phyloP scores from a whole-genome alignment of 2,329 filamentous ascomycete species.

The Hypoxylon sp. region DNA sequence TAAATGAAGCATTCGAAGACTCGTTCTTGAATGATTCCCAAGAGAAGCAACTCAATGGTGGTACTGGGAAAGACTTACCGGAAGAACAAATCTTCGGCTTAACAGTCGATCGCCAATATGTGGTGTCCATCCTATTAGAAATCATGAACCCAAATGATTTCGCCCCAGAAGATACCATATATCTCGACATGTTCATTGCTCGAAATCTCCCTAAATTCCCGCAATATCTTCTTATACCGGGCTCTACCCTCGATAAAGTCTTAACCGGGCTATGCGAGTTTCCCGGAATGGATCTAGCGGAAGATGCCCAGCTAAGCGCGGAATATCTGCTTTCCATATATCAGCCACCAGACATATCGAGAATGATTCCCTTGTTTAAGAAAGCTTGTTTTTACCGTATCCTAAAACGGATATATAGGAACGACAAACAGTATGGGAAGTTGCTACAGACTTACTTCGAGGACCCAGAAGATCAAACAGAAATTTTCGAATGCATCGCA shows the following conservation, averaged over 20 bases:
- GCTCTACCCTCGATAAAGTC: conserved; percentile 85
- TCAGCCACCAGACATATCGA: conserved; percentile 85
- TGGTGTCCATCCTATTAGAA: conserved; percentile 90
- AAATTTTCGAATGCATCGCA: conserved; percentile 83
- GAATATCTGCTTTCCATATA: conserved; percentile 96
- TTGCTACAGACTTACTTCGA: conserved; percentile 88
- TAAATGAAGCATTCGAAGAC: conserved; percentile 98
- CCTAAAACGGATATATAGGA: conserved; percentile 87
- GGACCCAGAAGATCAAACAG: conserved; percentile 81
- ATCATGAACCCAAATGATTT: conserved; percentile 88
- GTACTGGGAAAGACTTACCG: conserved; percentile 65
- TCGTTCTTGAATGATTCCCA: conserved; percentile 87
- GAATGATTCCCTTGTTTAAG: conserved; percentile 82
- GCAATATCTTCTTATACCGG: conserved; percentile 92
- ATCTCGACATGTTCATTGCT: conserved; percentile 98
- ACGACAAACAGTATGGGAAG: conserved; percentile 83
- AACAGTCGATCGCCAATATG: conserved; percentile 90
- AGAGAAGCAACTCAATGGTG: conserved; percentile 72
- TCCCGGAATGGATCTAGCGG: conserved; percentile 82
- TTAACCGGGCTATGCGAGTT: conserved; percentile 88
- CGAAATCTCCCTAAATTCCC: conserved; percentile 96
- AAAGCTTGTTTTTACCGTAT: conserved; percentile 91
- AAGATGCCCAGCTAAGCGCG: conserved; percentile 96
- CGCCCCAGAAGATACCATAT: conserved; percentile 85
- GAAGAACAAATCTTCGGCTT: conserved; percentile 77